A percentile compares a stretch with the other conserved stretches of the same genome.
These are phyloP conservation scores for Luffa aegyptiaca DNA, from an alignment of 306 rosid genomes.

Conservation along the genomic window DNA sequence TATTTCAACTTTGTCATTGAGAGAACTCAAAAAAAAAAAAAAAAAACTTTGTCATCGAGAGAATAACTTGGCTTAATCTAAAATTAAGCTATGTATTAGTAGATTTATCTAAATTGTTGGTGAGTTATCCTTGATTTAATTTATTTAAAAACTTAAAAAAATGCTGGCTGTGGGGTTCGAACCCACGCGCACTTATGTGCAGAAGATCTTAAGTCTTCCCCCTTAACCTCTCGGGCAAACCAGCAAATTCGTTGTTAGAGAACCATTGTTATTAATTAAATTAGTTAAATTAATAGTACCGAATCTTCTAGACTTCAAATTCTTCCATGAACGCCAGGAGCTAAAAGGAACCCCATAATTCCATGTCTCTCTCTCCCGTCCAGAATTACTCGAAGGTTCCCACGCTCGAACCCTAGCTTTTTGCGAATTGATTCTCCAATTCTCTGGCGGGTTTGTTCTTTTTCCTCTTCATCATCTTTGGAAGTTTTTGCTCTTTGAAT, in stretches of 20 bases:
- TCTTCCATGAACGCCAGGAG: neutral
- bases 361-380: too few species aligned
- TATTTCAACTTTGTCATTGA: too few species aligned
- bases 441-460: neutral
- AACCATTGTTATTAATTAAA: too few species aligned
- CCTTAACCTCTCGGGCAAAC: conserved; percentile 76
- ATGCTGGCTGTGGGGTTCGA: conserved; percentile 67
- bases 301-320: neutral
- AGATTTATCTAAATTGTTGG: too few species aligned
- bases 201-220: conserved; percentile 70
- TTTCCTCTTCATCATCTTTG: neutral
- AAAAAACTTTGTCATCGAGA: too few species aligned
- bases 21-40: too few species aligned
- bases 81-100: too few species aligned
- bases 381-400: too few species aligned
- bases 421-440: neutral
- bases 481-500: neutral
- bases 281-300: too few species aligned
- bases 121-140: too few species aligned
- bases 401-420: neutral
- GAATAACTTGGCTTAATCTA: too few species aligned
- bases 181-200: conserved; percentile 67
- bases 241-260: neutral
- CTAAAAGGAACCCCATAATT: neutral
- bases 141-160: too few species aligned